Conservation (phyloP, 2,329 filamentous ascomycete genomes). For the Volutella citrinella region DNA sequence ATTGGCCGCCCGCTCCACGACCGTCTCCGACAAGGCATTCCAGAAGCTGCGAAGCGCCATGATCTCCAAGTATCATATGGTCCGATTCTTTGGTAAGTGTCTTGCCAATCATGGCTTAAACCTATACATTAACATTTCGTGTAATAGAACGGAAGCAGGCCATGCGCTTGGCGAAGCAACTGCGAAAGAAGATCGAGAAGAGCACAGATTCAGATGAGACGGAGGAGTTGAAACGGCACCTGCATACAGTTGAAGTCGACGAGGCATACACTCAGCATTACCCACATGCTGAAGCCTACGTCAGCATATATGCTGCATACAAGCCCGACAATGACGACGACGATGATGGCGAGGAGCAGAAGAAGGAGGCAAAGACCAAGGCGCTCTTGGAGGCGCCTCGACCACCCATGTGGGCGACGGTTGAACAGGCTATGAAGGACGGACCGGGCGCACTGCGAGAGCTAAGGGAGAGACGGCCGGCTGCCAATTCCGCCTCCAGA, state of each 20-base stretch:
- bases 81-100: slow-evolving; percentile 73
- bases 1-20: slow-evolving; percentile 62
- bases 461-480: slow-evolving; percentile 51
- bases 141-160: slow-evolving; percentile 76
- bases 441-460: slow-evolving; percentile 50
- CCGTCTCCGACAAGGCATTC: slow-evolving; percentile 56
- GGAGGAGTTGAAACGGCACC: slow-evolving; percentile 48
- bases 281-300: slow-evolving; percentile 68
- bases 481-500: slow-evolving; percentile 11
- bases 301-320: slow-evolving; percentile 63
- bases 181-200: slow-evolving; percentile 55
- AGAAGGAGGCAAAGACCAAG: slow-evolving; percentile 37
- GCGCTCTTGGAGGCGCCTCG: slow-evolving; percentile 44
- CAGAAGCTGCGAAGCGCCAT: slow-evolving; percentile 65
- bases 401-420: slow-evolving; percentile 63
- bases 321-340: slow-evolving; percentile 21
- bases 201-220: slow-evolving; percentile 50
- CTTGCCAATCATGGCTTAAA: too few relatives aligned
- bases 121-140: too few relatives aligned
- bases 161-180: slow-evolving; percentile 61
- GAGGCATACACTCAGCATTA: slow-evolving; percentile 72
- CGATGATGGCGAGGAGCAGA: slow-evolving; percentile 35
- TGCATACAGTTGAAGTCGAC: slow-evolving; percentile 72
- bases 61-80: slow-evolving; percentile 79
- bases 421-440: slow-evolving; percentile 63